phyloP scores from a whole-genome alignment of 306 rosid species.

The Sicyos baderoa region DNA sequence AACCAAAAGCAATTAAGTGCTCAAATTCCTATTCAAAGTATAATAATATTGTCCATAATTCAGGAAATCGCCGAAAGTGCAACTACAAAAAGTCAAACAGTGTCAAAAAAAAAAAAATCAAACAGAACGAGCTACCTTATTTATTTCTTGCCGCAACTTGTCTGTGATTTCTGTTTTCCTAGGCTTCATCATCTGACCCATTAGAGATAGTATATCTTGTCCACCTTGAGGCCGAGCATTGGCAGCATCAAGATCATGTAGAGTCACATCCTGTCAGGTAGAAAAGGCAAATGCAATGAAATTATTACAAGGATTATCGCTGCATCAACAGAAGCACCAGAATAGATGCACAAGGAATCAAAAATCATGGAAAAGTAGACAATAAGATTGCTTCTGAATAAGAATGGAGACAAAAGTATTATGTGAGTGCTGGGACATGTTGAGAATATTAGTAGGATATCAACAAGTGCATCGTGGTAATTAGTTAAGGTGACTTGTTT shows the following conservation, averaged over 20 bases:
- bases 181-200: conserved; percentile 99
- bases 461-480: not conserved
- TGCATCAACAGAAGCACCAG: too few relatives aligned
- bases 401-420: not conserved
- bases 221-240: conserved; percentile 86
- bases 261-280: conserved; percentile 70
- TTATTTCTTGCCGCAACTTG: conserved; percentile 21
- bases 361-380: not conserved
- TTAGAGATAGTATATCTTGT: conserved; percentile 83
- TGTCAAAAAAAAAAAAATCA: too few relatives aligned
- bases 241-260: conserved; percentile 35
- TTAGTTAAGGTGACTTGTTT: not conserved
- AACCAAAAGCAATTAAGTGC: conserved; percentile 2
- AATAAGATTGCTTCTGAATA: not conserved
- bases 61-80: not conserved
- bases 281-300: not conserved
- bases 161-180: conserved; percentile 48
- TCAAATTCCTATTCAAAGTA: not conserved
- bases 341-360: too few relatives aligned
- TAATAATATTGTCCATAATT: not conserved
- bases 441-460: not conserved
- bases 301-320: not conserved
- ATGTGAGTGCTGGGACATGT: not conserved
- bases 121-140: conserved; percentile 11
- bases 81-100: not conserved